Evolutionary conservation across 495 filamentous ascomycete genomes (phyloP), one percentile per base, ranked within the genome.

Genomic region (Lasiosphaeriaceae sp.): DNA sequence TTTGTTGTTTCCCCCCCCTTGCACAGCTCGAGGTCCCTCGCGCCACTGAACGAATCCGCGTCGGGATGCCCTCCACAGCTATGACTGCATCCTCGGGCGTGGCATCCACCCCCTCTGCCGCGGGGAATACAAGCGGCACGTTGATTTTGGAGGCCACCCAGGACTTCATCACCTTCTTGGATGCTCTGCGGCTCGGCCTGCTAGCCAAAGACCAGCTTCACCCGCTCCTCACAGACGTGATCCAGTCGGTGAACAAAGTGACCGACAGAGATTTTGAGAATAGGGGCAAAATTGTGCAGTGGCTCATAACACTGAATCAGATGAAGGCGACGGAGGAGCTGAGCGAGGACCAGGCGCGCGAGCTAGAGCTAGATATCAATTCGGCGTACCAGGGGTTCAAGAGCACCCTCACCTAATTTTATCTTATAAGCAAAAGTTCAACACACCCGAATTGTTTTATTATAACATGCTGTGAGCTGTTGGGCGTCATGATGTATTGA

Each of bases 161-260:
- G 71, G 92, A 96, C 68, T 99, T 99, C 67, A 97, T 99, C 70
- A 99, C 95, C 0, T 92, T 97, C 72, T 78, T 99, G 46, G 95
- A 99, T 71, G 95, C 94, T 21, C 78, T 97, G 62, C 88, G 89
- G 63, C 79, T 99, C 39, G 89, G 90, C 21, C 83, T 96, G 72
- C 76, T 92, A 12, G 91, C 92, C 7, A 99, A 99, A 70, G 93
- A 99, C 73, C 90, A 92, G 51, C 77, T 99, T 16, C 95, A 99
- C 64, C 95, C 95, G 17, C 77, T 97, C 1, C 80, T 97, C 1
- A 92, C 90, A 1, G 92, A 97, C 57, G 88, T 96, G 11, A 99
- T 99, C 41, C 92, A 96, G 56, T 88, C 89, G 2, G 95, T 96
- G 24, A 97, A 97, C 71, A 93, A 92, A 68, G 95, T 97, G 57